Conservation (phyloP, 2,329 filamentous ascomycete species). For the Pseudogymnoascus sp. region DNA sequence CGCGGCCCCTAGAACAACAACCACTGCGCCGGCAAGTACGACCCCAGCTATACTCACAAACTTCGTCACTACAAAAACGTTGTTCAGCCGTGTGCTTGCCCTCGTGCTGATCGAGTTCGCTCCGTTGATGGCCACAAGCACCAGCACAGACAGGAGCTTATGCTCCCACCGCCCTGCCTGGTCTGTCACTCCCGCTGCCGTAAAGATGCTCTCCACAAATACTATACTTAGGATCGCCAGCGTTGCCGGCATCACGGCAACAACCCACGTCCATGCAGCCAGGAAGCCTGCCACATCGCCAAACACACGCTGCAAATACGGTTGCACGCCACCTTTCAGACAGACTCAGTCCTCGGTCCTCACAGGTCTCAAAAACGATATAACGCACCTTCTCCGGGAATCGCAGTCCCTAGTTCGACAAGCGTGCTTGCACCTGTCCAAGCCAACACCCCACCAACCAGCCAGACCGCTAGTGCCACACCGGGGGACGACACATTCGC, state of each 20-base stretch:
- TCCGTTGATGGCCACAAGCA: conserved; percentile 40
- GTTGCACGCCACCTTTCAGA: conserved; percentile 49
- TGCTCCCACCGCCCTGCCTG: conserved; percentile 36
- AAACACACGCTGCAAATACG: conserved; percentile 54
- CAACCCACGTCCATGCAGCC: conserved; percentile 59
- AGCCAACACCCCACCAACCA: conserved; percentile 52
- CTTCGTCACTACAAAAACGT: conserved; percentile 48
- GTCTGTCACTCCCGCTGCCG: conserved; percentile 41
- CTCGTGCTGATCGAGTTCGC: conserved; percentile 51
- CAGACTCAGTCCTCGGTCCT: not conserved
- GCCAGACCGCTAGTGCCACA: conserved; percentile 51
- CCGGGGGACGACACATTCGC: conserved; percentile 57
- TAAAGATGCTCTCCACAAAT: conserved; percentile 54
- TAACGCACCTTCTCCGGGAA: conserved; percentile 48
- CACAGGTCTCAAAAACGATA: not conserved
- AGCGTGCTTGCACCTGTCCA: conserved; percentile 59
- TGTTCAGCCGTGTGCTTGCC: conserved; percentile 47
- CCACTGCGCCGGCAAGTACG: conserved; percentile 42
- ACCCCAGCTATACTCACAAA: conserved; percentile 43
- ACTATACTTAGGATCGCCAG: conserved; percentile 58
- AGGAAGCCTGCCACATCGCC: conserved; percentile 56
- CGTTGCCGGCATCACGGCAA: conserved; percentile 57
- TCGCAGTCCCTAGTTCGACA: conserved; percentile 56
- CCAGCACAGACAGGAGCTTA: conserved; percentile 44
- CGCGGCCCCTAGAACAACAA: conserved; percentile 36